Evolutionary conservation across 306 rosid genomes (phyloP).

Genomic region (Ammopiptanthus mongolicus): DNA sequence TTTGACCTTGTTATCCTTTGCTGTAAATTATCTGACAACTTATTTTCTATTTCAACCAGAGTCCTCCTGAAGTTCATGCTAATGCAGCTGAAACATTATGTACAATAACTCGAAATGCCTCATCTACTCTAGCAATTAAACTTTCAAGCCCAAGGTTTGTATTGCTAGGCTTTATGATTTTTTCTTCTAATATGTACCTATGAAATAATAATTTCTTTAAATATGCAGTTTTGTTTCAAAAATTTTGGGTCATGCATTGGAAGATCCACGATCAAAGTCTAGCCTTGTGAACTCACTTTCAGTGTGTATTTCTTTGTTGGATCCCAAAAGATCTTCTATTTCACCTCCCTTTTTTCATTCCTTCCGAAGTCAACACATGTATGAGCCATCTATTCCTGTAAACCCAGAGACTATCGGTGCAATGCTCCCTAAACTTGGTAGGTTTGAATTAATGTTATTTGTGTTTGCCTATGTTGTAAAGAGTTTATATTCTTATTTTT

Average conservation of each 20-base stretch:
- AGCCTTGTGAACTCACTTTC: slow-evolving; percentile 87
- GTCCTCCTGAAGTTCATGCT: slow-evolving; percentile 92
- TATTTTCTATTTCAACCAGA: slow-evolving; percentile 44
- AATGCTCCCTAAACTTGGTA: slow-evolving; percentile 87
- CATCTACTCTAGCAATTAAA: slow-evolving; percentile 82
- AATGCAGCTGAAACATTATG: slow-evolving; percentile 92
- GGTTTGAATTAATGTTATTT: slow-evolving; percentile 19
- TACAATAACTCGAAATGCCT: slow-evolving; percentile 79
- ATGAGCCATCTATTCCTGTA: slow-evolving; percentile 70
- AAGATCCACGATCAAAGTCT: slow-evolving; percentile 76
- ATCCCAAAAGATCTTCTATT: slow-evolving; percentile 73
- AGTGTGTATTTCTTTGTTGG: slow-evolving; percentile 93
- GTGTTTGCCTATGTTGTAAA: background rate
- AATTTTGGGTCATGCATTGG: slow-evolving; percentile 82
- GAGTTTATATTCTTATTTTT: background rate
- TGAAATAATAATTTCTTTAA: background rate
- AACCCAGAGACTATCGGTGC: slow-evolving; percentile 80
- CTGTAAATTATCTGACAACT: slow-evolving; percentile 23
- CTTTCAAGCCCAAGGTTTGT: slow-evolving; percentile 94
- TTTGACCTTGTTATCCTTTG: background rate
- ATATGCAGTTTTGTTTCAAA: slow-evolving; percentile 76
- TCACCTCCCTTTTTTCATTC: slow-evolving; percentile 76
- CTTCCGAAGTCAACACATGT: slow-evolving; percentile 83
- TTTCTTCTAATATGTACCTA: background rate
- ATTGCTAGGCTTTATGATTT: background rate